Percentiles rank a stretch among this genome's conserved stretches.
phyloP scores from a whole-genome alignment of 2,329 filamentous ascomycete species.

The Didymella keratinophila region DNA sequence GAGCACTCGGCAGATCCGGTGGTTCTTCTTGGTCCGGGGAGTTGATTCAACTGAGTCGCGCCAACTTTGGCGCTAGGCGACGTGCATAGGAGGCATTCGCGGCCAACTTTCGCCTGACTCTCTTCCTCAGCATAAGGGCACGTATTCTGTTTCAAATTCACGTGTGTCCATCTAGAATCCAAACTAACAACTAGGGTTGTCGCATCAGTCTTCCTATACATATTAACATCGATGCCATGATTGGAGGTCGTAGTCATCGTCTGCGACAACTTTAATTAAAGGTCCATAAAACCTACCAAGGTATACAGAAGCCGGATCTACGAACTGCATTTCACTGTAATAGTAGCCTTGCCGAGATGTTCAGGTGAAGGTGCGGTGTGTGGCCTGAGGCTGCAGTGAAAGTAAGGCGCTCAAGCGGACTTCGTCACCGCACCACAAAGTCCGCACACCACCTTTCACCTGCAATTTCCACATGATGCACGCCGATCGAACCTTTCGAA shows the following conservation, averaged over 20 bases:
- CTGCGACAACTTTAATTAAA: not conserved
- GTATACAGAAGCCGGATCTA: not conserved
- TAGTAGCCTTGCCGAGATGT: not conserved
- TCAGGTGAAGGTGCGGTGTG: conserved; percentile 1
- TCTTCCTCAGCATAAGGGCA: not conserved
- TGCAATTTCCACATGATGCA: conserved; percentile 2
- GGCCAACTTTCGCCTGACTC: not conserved
- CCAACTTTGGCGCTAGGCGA: not conserved
- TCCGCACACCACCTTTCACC: conserved; percentile 2
- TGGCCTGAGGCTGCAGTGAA: conserved; percentile 6
- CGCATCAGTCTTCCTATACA: not conserved
- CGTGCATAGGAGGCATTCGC: not conserved
- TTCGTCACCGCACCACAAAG: not conserved
- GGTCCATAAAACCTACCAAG: not conserved
- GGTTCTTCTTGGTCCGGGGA: not conserved
- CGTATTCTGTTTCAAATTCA: not conserved
- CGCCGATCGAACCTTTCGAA: not conserved
- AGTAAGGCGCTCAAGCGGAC: conserved; percentile 9
- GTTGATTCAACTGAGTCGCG: not conserved
- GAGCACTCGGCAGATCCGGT: too few species aligned
- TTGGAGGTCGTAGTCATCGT: not conserved
- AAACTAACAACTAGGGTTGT: not conserved
- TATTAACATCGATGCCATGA: not conserved
- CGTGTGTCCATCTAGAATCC: not conserved
- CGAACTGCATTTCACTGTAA: not conserved